A percentile compares a stretch with the other conserved stretches of the same genome.
phyloP scores from a whole-genome alignment of 495 filamentous ascomycete genomes.

The Penicillium herquei region DNA sequence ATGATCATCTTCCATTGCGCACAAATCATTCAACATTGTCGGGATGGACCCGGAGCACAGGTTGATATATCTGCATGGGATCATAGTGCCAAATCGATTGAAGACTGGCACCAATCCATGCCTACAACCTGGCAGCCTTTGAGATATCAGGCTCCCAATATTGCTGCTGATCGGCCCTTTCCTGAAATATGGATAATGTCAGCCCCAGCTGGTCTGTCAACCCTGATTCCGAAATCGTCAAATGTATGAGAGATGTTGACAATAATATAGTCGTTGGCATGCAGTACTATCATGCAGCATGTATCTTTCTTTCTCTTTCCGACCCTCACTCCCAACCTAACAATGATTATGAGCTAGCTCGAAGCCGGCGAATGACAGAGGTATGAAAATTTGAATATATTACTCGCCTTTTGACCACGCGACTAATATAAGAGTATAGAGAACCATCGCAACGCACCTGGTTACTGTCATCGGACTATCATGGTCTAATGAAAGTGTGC shows the following conservation, averaged over 20 bases:
- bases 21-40: slow-evolving; percentile 33
- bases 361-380: slow-evolving; percentile 28
- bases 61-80: slow-evolving; percentile 27
- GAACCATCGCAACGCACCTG: slow-evolving; percentile 32
- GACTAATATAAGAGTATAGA: slow-evolving; percentile 8
- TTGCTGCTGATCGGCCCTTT: slow-evolving; percentile 28
- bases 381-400: slow-evolving; percentile 19
- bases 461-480: slow-evolving; percentile 35
- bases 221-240: not conserved
- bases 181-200: slow-evolving; percentile 44
- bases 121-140: slow-evolving; percentile 38
- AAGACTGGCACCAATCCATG: slow-evolving; percentile 29
- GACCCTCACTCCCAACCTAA: slow-evolving; percentile 20
- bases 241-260: not conserved
- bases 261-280: slow-evolving; percentile 31
- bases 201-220: slow-evolving; percentile 30
- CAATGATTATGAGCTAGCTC: slow-evolving; percentile 31
- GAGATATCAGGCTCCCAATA: slow-evolving; percentile 29
- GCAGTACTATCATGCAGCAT: slow-evolving; percentile 37
- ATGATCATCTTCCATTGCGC: slow-evolving; percentile 38
- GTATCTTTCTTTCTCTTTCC: slow-evolving; percentile 33
- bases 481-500: slow-evolving; percentile 38
- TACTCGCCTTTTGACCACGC: not conserved
- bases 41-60: slow-evolving; percentile 12
- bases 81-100: slow-evolving; percentile 24